Base-by-base conservation (phyloP, 495 filamentous ascomycete species). In the Aspergillus taichungensis region DNA sequence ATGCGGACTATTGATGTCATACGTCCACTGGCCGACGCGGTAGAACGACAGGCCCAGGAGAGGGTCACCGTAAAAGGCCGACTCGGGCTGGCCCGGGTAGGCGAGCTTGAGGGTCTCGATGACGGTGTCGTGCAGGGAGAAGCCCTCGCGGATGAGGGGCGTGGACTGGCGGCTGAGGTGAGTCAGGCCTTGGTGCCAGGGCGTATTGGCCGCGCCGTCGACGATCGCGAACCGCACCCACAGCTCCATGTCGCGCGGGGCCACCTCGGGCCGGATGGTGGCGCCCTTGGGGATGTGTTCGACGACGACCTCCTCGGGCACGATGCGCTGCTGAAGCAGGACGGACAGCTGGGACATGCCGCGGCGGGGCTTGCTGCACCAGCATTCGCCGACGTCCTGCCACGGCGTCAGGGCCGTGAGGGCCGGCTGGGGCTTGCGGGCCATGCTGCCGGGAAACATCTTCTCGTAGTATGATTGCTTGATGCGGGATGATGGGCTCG, bases 331-430 rank as follows among this genome's bases (percentile, higher is more conserved):
- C 6, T 60, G 52, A 0, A 74, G 56, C 0, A 51, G 30, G 5
- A 73, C 53, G 8, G 57, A 44, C 5, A 77, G 51, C 44, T 77
- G 73, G 6, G 68, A 43, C 34, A 63, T 60, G 5, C 68, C 69
- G 13, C 60, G 36, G 7, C 58, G 57, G 12, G 61, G 60, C 24
- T 56, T 56, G 30, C 54, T 63, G 47, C 72, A 77, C 70, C 69
- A 76, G 47, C 69, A 67, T 29, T 76, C 72, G n/a, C 66, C 68
- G 6, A 59, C 45, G 18, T 74, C 72, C 9, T 66, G 49, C 72
- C 72, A 74, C 1, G 61, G 43, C 3, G 43, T 38, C 11, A 73
- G 52, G 12, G 69, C 71, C 14, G 60, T 46, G 2, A 56, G 34
- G 1, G 67, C 61, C 1, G 53, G 51, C 13, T 54, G 53, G 10